phyloP scores from a whole-genome alignment of 2,329 filamentous ascomycete genomes.

The Tolypocladium guangdongense region DNA sequence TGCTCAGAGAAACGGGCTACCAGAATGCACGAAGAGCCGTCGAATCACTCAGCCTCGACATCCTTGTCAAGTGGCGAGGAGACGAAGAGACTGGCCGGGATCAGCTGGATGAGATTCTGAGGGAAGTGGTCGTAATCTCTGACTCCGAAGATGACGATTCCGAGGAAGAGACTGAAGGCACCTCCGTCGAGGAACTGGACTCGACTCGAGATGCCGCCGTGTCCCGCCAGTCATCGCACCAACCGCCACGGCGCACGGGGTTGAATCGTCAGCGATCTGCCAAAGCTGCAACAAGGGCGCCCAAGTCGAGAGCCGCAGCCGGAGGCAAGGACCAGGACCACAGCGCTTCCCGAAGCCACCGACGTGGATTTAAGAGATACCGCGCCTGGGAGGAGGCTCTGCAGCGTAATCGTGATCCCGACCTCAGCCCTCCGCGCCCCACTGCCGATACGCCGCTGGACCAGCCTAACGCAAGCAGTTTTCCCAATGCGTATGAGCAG shows the following conservation, averaged over 20 bases:
- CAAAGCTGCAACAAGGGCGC: neutral
- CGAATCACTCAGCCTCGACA: constrained; percentile 49
- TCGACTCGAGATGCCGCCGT: constrained; percentile 1
- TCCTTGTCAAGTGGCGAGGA: constrained; percentile 61
- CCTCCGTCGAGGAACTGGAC: constrained; percentile 18
- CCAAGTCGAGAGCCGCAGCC: constrained; percentile 1
- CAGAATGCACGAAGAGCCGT: constrained; percentile 50
- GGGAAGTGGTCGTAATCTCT: constrained; percentile 57
- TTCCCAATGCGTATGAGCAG: neutral
- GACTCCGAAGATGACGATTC: constrained; percentile 40
- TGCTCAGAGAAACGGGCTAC: constrained; percentile 48
- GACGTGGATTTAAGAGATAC: constrained; percentile 36
- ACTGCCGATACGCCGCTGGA: neutral
- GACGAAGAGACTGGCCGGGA: constrained; percentile 59
- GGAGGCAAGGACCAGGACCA: constrained; percentile 9
- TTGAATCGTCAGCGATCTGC: neutral
- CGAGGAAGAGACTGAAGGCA: constrained; percentile 18
- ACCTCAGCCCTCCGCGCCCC: neutral
- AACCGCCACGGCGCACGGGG: neutral
- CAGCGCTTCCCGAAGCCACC: constrained; percentile 21
- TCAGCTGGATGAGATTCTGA: constrained; percentile 54
- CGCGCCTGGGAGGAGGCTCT: constrained; percentile 31
- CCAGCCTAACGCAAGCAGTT: neutral
- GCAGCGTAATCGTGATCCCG: constrained; percentile 16
- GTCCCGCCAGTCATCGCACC: neutral